Conservation (phyloP, 2,329 filamentous ascomycete species). For the Sporothrix variecibatus region DNA sequence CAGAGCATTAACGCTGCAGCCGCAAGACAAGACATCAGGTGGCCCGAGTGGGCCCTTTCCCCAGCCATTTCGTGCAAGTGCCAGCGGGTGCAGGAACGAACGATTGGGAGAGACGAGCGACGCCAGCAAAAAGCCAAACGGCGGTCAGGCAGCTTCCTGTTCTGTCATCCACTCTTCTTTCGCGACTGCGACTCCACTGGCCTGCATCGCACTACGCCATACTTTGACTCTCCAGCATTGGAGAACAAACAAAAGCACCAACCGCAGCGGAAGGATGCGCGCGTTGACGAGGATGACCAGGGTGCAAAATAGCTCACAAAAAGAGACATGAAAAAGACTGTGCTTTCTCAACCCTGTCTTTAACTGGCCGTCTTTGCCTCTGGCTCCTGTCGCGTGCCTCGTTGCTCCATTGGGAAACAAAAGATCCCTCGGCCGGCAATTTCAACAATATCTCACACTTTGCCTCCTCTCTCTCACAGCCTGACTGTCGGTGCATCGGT, state of each 20-base stretch:
- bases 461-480: not conserved
- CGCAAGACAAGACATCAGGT: no score
- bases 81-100: not conserved
- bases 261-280: not conserved
- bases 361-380: not conserved
- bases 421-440: not conserved
- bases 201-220: not conserved
- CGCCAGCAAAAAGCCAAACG: not conserved
- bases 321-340: not conserved
- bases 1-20: not conserved
- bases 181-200: not conserved
- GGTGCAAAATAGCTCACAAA: not conserved
- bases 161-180: not conserved
- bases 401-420: slow-evolving; percentile 1
- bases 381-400: slow-evolving; percentile 6
- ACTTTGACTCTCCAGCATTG: not conserved
- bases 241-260: not conserved
- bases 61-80: slow-evolving; percentile 15
- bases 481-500: not conserved
- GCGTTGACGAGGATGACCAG: not conserved
- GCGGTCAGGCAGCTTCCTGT: not conserved
- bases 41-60: not conserved
- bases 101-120: not conserved
- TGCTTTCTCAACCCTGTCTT: not conserved
- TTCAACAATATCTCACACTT: not conserved